Evolutionary conservation across 75 land plant species (phyloP).

Genomic region (Chamaecyparis obtusa): DNA sequence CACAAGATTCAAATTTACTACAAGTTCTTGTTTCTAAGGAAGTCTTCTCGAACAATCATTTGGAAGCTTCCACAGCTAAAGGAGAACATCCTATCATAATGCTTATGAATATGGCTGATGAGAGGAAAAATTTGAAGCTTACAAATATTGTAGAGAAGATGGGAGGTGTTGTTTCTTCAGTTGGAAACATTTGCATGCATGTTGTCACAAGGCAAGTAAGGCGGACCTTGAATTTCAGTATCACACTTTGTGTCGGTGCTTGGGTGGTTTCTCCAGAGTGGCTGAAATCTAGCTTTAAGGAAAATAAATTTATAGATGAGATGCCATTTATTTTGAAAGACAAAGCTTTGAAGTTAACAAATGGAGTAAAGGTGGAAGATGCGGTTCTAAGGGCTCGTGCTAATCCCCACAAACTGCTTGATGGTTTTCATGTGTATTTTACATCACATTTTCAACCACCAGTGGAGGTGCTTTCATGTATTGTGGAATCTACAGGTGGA

Average conservation of each 20-base stretch:
- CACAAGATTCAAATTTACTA: not conserved
- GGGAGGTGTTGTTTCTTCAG: constrained; percentile 63
- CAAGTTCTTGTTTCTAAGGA: not conserved
- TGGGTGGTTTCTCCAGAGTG: constrained; percentile 77
- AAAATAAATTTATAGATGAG: constrained; percentile 74
- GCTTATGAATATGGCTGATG: constrained; percentile 84
- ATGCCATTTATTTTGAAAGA: constrained; percentile 52
- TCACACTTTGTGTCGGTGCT: constrained; percentile 76
- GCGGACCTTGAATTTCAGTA: constrained; percentile 72
- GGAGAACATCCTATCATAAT: constrained; percentile 27
- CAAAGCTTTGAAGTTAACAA: constrained; percentile 51
- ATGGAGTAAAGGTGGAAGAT: constrained; percentile 39
- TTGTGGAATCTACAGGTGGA: constrained; percentile 65
- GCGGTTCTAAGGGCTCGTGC: constrained; percentile 48
- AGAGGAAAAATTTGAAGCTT: constrained; percentile 35
- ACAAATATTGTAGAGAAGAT: constrained; percentile 65
- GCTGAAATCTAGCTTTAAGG: constrained; percentile 70
- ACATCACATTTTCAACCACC: no score
- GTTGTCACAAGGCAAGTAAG: constrained; percentile 78
- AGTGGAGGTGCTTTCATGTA: no score
- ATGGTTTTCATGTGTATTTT: no score
- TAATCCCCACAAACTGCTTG: no score
- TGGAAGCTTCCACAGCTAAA: not conserved
- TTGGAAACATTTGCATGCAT: no score
- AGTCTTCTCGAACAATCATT: not conserved